Evolutionary conservation across 345 rosid species (phyloP).

Genomic region (Moricandia moricandioides): DNA sequence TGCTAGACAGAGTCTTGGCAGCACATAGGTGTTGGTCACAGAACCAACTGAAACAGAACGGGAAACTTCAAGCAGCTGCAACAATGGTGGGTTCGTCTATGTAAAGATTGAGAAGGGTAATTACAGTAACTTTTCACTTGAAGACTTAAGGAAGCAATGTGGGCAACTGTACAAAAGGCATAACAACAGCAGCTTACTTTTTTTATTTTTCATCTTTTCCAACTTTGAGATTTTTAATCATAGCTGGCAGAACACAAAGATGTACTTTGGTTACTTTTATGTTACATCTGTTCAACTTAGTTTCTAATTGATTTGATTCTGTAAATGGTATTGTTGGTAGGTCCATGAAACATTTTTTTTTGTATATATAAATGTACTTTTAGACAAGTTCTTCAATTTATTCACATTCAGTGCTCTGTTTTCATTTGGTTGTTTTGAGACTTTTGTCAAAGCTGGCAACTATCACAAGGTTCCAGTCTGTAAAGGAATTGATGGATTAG

Average conservation of each 20-base stretch:
- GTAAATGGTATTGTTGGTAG: conserved; percentile 28
- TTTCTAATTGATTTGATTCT: conserved; percentile 24
- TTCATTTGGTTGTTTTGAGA: no score
- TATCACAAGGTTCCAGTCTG: background rate
- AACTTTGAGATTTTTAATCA: conserved; percentile 5
- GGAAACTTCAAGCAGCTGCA: conserved; percentile 45
- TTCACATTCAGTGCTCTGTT: no score
- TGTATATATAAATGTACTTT: conserved; percentile 8
- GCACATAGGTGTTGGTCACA: conserved; percentile 86
- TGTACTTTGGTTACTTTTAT: conserved; percentile 24
- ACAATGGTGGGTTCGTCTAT: conserved; percentile 28
- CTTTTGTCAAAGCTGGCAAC: background rate
- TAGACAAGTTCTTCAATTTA: conserved; percentile 25
- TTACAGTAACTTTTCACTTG: conserved; percentile 24
- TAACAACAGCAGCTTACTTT: conserved; percentile 18
- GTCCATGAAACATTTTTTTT: conserved; percentile 14
- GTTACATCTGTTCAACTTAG: conserved; percentile 14
- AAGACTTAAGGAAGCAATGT: conserved; percentile 22
- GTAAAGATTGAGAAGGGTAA: conserved; percentile 22
- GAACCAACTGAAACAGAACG: conserved; percentile 69
- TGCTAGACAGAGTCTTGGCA: conserved; percentile 81
- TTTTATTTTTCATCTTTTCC: background rate
- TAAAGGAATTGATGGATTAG: background rate
- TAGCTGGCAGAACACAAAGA: conserved; percentile 20
- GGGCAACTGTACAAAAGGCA: conserved; percentile 36